These are phyloP conservation scores for Eimeria maxima DNA, from an alignment of 169 alveolate species.

Conservation along the genomic window DNA sequence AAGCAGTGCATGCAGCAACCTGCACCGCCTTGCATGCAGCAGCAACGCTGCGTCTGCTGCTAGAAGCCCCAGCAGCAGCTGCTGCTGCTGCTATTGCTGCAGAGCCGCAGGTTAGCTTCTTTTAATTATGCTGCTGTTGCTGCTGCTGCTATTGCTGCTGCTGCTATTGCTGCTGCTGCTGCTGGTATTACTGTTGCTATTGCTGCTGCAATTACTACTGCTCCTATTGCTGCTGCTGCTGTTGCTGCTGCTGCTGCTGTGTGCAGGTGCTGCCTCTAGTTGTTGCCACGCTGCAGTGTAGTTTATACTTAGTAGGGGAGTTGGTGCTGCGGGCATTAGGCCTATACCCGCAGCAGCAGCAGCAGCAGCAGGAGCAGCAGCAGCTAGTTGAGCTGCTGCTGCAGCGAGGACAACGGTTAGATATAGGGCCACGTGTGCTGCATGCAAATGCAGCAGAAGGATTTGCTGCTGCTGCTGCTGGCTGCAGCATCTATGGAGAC, in stretches of 20 bases:
- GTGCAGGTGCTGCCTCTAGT: constrained; percentile 22
- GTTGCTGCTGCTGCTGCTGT: constrained; percentile 11
- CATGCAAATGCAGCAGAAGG: constrained; percentile 67
- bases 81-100: constrained; percentile 74
- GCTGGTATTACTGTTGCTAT: neutral
- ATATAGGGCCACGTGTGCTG: constrained; percentile 11
- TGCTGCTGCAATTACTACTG: neutral
- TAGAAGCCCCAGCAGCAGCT: constrained; percentile 46
- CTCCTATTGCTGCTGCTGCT: neutral
- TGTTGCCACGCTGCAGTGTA: constrained; percentile 69
- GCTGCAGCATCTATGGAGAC: neutral
- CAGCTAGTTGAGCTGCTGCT: constrained; percentile 52
- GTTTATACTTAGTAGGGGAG: constrained; percentile 47
- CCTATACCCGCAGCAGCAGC: constrained; percentile 29
- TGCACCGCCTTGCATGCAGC: constrained; percentile 36
- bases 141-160: constrained; percentile 48
- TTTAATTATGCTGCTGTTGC: neutral
- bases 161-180: neutral
- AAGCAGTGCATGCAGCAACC: constrained; percentile 39
- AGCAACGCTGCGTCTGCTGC: constrained; percentile 75
- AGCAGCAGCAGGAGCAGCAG: constrained; percentile 59
- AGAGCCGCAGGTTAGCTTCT: constrained; percentile 49
- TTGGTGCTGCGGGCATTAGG: constrained; percentile 69
- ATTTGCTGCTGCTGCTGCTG: constrained; percentile 52
- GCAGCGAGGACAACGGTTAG: neutral